Percentiles rank a stretch among this genome's conserved stretches.
phyloP scores from a whole-genome alignment of 495 filamentous ascomycete genomes.

The Durotheca rogersii region DNA sequence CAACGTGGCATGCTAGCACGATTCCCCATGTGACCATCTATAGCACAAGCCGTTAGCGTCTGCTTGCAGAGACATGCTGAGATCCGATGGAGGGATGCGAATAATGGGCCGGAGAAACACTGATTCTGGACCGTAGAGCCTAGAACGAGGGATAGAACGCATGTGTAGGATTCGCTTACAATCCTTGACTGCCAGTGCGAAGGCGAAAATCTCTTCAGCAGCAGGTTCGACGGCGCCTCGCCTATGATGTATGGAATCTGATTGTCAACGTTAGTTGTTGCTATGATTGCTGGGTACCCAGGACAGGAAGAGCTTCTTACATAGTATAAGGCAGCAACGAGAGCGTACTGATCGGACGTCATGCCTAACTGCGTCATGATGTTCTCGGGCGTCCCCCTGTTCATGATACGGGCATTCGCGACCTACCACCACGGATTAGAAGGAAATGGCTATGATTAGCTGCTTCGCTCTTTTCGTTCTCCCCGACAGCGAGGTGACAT shows the following conservation, averaged over 20 bases:
- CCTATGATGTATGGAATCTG: constrained; percentile 50
- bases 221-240: constrained; percentile 47
- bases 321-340: constrained; percentile 37
- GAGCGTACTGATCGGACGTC: constrained; percentile 37
- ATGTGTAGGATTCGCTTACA: constrained; percentile 6
- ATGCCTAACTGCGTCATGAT: constrained; percentile 46
- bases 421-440: constrained; percentile 18
- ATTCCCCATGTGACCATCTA: constrained; percentile 42
- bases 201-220: constrained; percentile 42
- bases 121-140: no score
- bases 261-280: constrained; percentile 17
- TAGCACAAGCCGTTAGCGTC: not conserved
- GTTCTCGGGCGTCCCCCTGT: constrained; percentile 41
- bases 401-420: constrained; percentile 47
- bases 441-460: not conserved
- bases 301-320: no score
- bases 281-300: not conserved
- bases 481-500: no score
- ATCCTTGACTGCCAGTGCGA: constrained; percentile 45
- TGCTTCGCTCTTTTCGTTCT: no score
- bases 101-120: no score
- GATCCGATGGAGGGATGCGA: no score
- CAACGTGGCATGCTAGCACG: constrained; percentile 38
- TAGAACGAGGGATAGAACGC: not conserved
- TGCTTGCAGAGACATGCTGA: no score